A percentile compares a stretch with the other conserved stretches of the same genome.
Evolutionary conservation across 306 rosid genomes (phyloP).

Genomic region (Cicer chorassanicum): DNA sequence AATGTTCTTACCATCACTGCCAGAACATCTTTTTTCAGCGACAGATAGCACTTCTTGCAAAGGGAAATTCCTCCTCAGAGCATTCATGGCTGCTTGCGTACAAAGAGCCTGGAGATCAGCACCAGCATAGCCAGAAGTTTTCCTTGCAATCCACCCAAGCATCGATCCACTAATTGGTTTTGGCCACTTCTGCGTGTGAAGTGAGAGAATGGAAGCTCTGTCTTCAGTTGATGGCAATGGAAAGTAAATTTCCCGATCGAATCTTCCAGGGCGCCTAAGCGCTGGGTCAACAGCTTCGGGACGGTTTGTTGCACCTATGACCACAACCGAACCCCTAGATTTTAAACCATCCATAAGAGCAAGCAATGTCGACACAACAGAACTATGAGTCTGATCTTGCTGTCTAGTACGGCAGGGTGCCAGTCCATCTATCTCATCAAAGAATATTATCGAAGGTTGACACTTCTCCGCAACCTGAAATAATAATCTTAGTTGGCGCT

Average conservation of each 20-base stretch:
- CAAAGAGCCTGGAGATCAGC: constrained; percentile 99
- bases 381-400: constrained; percentile 98
- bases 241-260: constrained; percentile 94
- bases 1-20: constrained; percentile 53
- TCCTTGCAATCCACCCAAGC: constrained; percentile 82
- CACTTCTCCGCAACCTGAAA: constrained; percentile 99
- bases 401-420: constrained; percentile 91
- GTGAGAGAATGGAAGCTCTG: constrained; percentile 93
- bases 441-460: constrained; percentile 96
- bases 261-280: constrained; percentile 93
- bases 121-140: constrained; percentile 94
- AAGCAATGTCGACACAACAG: constrained; percentile 97
- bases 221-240: constrained; percentile 90
- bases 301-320: constrained; percentile 97
- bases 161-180: constrained; percentile 77
- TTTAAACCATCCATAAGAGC: constrained; percentile 96
- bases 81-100: constrained; percentile 91
- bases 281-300: constrained; percentile 99
- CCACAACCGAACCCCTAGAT: constrained; percentile 96
- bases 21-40: constrained; percentile 62
- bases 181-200: constrained; percentile 97
- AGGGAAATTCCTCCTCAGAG: constrained; percentile 94
- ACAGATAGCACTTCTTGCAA: constrained; percentile 75
- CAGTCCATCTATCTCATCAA: constrained; percentile 98
- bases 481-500: constrained; percentile 93